phyloP scores from a whole-genome alignment of 441 rosid genomes.

The Pelargonium myrrhifolium region DNA sequence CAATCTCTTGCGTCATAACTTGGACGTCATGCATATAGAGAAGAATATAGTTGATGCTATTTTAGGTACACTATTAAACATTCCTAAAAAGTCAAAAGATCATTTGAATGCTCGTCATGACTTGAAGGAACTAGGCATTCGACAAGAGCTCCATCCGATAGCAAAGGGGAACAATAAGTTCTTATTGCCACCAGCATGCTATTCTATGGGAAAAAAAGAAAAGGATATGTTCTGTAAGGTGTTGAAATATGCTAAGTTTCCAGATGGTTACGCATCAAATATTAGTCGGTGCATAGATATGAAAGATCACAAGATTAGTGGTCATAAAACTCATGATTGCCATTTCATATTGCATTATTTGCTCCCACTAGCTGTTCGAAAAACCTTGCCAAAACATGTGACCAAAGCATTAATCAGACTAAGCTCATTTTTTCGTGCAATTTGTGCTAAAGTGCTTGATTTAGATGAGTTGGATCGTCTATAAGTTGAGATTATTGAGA shows the following conservation, averaged over 20 bases:
- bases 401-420: not conserved
- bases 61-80: conserved; percentile 2
- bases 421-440: not conserved
- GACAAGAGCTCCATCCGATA: not conserved
- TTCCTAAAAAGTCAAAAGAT: conserved; percentile 10
- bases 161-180: not conserved
- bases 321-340: conserved; percentile 12
- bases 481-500: not conserved
- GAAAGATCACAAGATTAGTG: not conserved
- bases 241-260: conserved; percentile 4
- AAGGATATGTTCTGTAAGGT: not conserved
- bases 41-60: conserved; percentile 16
- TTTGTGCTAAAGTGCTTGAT: not conserved
- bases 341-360: conserved; percentile 9
- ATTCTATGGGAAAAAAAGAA: not conserved
- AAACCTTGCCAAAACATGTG: not conserved
- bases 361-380: not conserved
- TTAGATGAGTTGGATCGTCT: not conserved
- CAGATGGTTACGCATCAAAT: conserved; percentile 5
- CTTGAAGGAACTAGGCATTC: not conserved
- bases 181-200: not conserved
- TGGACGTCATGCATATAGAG: conserved; percentile 13
- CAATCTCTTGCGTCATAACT: conserved; percentile 1
- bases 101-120: not conserved
- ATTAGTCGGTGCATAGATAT: not conserved